Conservation (phyloP, 129 eudicot species). For the Pittosporum tobira region DNA sequence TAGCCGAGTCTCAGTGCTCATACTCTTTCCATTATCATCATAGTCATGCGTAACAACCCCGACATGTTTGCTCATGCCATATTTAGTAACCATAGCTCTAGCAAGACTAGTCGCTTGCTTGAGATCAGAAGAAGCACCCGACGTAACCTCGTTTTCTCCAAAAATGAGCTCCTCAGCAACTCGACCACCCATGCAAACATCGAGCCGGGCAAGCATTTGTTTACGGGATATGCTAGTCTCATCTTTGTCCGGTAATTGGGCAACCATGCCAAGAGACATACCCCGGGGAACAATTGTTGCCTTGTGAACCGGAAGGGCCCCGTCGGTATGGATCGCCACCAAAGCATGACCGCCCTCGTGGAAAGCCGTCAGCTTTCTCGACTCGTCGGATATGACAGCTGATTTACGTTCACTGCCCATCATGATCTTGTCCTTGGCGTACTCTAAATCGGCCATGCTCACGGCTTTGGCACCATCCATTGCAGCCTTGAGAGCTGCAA, state of each 20-base stretch:
- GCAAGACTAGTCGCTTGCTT: slow-evolving; percentile 76
- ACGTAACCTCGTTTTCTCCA: slow-evolving; percentile 86
- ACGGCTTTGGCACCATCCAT: slow-evolving; percentile 97
- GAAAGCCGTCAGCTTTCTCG: slow-evolving; percentile 69
- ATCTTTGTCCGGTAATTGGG: slow-evolving; percentile 89
- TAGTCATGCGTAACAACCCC: slow-evolving; percentile 84
- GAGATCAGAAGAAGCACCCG: slow-evolving; percentile 88
- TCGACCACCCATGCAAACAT: slow-evolving; percentile 92
- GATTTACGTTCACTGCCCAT: slow-evolving; percentile 98
- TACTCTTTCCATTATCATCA: slow-evolving; percentile 83
- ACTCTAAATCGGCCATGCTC: slow-evolving; percentile 68
- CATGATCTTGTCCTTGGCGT: slow-evolving; percentile 85
- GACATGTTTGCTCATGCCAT: slow-evolving; percentile 84
- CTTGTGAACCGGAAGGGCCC: slow-evolving; percentile 94
- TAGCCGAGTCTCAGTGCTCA: slow-evolving; percentile 89
- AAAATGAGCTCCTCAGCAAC: slow-evolving; percentile 95
- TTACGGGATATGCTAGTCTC: slow-evolving; percentile 72
- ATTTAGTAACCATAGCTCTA: slow-evolving; percentile 87
- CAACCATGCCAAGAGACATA: slow-evolving; percentile 86
- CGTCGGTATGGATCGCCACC: slow-evolving; percentile 86
- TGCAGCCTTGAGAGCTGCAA: slow-evolving; percentile 96
- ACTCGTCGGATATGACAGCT: slow-evolving; percentile 84
- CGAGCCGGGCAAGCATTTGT: slow-evolving; percentile 92
- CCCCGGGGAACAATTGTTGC: slow-evolving; percentile 98
- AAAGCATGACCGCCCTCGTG: slow-evolving; percentile 99